Conservation (phyloP, 2,329 filamentous ascomycete genomes). For the Emergomyces pasteurianus region DNA sequence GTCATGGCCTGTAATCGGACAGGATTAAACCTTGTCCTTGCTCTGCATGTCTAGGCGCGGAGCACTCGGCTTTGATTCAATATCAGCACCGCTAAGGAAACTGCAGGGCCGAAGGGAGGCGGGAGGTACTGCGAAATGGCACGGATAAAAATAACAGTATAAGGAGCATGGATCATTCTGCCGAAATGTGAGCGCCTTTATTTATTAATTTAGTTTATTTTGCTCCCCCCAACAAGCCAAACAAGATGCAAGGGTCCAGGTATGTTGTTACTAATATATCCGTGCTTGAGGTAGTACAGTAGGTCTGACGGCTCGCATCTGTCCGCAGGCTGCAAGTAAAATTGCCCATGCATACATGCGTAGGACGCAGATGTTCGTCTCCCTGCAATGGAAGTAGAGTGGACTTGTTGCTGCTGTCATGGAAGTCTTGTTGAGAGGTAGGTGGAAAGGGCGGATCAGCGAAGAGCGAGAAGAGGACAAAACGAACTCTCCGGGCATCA, state of each 20-base stretch:
- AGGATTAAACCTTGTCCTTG: no score
- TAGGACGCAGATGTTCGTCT: not conserved
- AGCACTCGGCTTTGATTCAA: no score
- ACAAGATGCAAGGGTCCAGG: no score
- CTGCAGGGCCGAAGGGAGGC: not conserved
- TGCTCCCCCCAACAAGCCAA: no score
- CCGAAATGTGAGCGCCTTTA: not conserved
- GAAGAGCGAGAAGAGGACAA: not conserved
- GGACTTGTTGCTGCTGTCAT: not conserved
- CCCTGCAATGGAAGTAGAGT: not conserved
- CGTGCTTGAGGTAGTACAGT: no score
- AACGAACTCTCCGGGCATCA: no score
- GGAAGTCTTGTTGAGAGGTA: not conserved
- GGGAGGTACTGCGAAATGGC: not conserved
- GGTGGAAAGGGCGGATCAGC: not conserved
- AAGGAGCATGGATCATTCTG: not conserved
- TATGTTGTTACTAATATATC: no score
- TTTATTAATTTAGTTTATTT: not conserved
- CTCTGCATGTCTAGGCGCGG: not conserved
- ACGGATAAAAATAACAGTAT: not conserved
- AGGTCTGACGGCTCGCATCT: not conserved
- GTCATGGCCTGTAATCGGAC: not conserved
- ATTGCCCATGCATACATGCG: not conserved
- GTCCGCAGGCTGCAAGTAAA: not conserved
- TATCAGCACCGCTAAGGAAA: not conserved